Evolutionary conservation across 768 basidiomycete species (phyloP).

Genomic region (Hygrophorus russula): DNA sequence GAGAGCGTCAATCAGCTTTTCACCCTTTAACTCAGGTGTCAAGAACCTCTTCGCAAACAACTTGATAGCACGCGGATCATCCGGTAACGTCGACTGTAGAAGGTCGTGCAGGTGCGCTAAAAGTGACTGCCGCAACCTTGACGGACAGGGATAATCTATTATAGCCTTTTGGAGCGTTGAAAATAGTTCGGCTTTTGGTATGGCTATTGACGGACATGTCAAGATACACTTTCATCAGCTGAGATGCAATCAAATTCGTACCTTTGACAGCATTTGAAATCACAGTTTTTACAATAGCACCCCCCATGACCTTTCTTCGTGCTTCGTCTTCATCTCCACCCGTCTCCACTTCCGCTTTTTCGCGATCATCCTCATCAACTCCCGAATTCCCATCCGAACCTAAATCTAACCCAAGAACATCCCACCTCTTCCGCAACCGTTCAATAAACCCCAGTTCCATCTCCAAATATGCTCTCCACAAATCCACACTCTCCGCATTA

Average conservation of each 20-base stretch:
- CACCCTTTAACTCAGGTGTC: conserved; percentile 17
- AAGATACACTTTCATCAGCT: background rate
- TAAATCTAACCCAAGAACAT: conserved; percentile 53
- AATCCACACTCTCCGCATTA: conserved; percentile 54
- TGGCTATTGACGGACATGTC: conserved; percentile 17
- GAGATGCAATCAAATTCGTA: conserved; percentile 15
- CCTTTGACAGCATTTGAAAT: conserved; percentile 67
- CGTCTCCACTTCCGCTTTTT: conserved; percentile 38
- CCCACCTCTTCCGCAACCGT: conserved; percentile 69
- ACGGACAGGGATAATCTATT: conserved; percentile 24
- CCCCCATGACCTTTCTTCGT: conserved; percentile 58
- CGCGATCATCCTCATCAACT: conserved; percentile 27
- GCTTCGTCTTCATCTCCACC: conserved; percentile 37
- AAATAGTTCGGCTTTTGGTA: conserved; percentile 32
- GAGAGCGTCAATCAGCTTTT: conserved; percentile 26
- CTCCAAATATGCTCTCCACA: conserved; percentile 87
- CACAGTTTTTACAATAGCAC: conserved; percentile 72
- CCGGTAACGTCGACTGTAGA: conserved; percentile 20
- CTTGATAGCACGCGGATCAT: conserved; percentile 24
- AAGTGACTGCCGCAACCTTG: conserved; percentile 22
- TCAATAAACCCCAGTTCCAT: conserved; percentile 88
- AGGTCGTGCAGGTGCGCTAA: conserved; percentile 29
- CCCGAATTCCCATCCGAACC: conserved; percentile 20
- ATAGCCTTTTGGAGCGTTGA: conserved; percentile 26
- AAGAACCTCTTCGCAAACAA: conserved; percentile 25